Evolutionary conservation across 495 filamentous ascomycete genomes (phyloP).

Genomic region (Hyaloscypha finlandica): DNA sequence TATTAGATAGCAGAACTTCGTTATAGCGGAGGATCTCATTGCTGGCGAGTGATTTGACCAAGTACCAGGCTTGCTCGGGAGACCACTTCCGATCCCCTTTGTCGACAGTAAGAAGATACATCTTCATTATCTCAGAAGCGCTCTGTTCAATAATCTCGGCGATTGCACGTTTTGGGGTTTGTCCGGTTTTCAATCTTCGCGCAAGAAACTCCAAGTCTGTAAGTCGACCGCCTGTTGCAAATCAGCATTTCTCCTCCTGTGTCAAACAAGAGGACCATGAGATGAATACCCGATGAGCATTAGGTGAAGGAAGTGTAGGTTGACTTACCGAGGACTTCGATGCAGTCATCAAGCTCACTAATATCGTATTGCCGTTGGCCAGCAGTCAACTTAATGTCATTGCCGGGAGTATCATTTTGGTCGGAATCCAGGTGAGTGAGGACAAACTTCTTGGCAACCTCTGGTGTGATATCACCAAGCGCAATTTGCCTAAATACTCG

Average conservation of each 20-base stretch:
- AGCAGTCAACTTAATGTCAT: slow-evolving; percentile 30
- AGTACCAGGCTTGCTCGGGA: slow-evolving; percentile 83
- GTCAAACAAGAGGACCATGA: background rate
- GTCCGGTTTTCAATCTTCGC: slow-evolving; percentile 85
- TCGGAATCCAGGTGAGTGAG: slow-evolving; percentile 71
- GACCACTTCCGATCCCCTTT: slow-evolving; percentile 65
- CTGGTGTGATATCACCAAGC: slow-evolving; percentile 81
- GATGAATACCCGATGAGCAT: background rate
- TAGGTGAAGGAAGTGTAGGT: background rate
- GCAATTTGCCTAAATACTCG: slow-evolving; percentile 85
- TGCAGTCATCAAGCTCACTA: slow-evolving; percentile 75
- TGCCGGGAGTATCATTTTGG: slow-evolving; percentile 40
- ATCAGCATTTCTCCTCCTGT: background rate
- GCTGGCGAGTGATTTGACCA: slow-evolving; percentile 72
- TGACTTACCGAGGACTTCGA: slow-evolving; percentile 56
- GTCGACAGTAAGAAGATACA: slow-evolving; percentile 69
- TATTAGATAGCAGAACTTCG: slow-evolving; percentile 72
- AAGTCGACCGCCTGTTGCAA: slow-evolving; percentile 68
- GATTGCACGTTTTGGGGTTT: slow-evolving; percentile 82
- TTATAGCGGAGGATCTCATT: slow-evolving; percentile 72
- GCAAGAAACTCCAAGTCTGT: slow-evolving; percentile 94
- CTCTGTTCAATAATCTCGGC: slow-evolving; percentile 85
- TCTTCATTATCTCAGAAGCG: slow-evolving; percentile 87
- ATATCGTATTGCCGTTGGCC: slow-evolving; percentile 45
- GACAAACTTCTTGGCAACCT: slow-evolving; percentile 88